A percentile compares a stretch with the other conserved stretches of the same genome.
Conservation (phyloP, 352 stramenopile genomes). For the Phytophthora pisi region DNA sequence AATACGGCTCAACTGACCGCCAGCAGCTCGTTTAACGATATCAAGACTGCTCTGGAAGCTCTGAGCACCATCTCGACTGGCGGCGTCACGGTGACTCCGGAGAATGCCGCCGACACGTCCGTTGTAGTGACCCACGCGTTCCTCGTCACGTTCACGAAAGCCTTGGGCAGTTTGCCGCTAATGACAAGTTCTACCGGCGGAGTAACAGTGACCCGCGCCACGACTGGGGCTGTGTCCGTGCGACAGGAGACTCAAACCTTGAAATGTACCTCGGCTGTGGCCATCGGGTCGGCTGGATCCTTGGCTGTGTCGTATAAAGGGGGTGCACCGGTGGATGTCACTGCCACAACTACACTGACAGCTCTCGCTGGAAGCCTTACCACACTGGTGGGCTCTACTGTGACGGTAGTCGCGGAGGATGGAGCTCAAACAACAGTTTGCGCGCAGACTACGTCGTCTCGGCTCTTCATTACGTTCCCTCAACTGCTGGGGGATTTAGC, state of each 20-base stretch:
- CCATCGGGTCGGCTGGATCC: conserved; percentile 34
- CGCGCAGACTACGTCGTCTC: conserved; percentile 34
- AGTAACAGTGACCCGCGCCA: conserved; percentile 43
- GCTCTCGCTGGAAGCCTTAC: conserved; percentile 35
- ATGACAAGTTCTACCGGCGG: conserved; percentile 27
- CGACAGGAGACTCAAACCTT: conserved; percentile 85
- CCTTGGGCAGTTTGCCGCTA: conserved; percentile 54
- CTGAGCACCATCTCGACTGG: conserved; percentile 83
- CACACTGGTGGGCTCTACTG: conserved; percentile 21
- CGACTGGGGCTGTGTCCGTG: conserved; percentile 45
- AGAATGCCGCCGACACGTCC: conserved; percentile 39
- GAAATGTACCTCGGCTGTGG: conserved; percentile 54
- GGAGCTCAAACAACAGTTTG: conserved; percentile 56
- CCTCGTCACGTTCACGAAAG: conserved; percentile 71
- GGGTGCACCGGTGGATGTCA: conserved; percentile 34
- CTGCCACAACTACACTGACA: conserved; percentile 53
- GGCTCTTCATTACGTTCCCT: conserved; percentile 86
- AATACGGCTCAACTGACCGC: conserved; percentile 35
- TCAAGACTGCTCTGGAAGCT: conserved; percentile 70
- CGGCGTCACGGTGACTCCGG: conserved; percentile 74
- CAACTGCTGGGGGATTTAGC: conserved; percentile 61
- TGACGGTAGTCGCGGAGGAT: conserved; percentile 25
- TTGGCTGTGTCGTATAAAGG: conserved; percentile 71
- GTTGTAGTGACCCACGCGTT: conserved; percentile 49
- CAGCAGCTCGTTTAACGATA: conserved; percentile 42